Conservation (phyloP, 1,284 basidiomycete species). For the Trametes hirsuta region DNA sequence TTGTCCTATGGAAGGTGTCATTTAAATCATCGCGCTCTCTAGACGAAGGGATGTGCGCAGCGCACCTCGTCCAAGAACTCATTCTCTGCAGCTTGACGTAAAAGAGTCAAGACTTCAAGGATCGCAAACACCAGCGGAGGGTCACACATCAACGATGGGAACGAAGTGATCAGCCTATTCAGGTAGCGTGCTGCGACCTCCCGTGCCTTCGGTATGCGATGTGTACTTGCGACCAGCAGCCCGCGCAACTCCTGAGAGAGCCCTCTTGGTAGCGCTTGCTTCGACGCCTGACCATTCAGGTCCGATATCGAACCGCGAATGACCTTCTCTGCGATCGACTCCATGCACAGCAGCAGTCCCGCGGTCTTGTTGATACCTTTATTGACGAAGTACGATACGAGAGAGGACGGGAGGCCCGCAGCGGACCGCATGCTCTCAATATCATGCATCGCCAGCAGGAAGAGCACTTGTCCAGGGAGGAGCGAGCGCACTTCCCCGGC, state of each 20-base stretch:
- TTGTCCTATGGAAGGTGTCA: conserved; percentile 66
- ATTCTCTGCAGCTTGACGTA: conserved; percentile 88
- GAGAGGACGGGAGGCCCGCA: conserved; percentile 78
- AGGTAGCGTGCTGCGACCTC: conserved; percentile 85
- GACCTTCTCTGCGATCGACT: conserved; percentile 87
- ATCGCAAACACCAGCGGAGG: conserved; percentile 86
- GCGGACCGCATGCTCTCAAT: conserved; percentile 89
- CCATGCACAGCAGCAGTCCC: conserved; percentile 76
- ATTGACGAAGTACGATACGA: conserved; percentile 91
- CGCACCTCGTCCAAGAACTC: conserved; percentile 90
- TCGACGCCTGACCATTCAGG: conserved; percentile 73
- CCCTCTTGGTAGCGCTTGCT: conserved; percentile 77
- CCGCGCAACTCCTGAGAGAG: conserved; percentile 78
- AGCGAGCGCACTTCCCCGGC: conserved; percentile 77
- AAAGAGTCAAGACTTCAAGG: conserved; percentile 88
- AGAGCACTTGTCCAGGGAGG: conserved; percentile 84
- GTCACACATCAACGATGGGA: conserved; percentile 95
- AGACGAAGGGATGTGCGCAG: not conserved
- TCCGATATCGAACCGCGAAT: conserved; percentile 75
- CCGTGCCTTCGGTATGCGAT: conserved; percentile 82
- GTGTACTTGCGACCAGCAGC: conserved; percentile 82
- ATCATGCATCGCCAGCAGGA: conserved; percentile 87
- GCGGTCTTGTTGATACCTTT: conserved; percentile 79
- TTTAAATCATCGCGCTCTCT: not conserved
- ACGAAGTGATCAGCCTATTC: conserved; percentile 86